Percentiles rank a stretch among this genome's conserved stretches.
Conservation (phyloP, 768 basidiomycete genomes). For the Epithele typhae region DNA sequence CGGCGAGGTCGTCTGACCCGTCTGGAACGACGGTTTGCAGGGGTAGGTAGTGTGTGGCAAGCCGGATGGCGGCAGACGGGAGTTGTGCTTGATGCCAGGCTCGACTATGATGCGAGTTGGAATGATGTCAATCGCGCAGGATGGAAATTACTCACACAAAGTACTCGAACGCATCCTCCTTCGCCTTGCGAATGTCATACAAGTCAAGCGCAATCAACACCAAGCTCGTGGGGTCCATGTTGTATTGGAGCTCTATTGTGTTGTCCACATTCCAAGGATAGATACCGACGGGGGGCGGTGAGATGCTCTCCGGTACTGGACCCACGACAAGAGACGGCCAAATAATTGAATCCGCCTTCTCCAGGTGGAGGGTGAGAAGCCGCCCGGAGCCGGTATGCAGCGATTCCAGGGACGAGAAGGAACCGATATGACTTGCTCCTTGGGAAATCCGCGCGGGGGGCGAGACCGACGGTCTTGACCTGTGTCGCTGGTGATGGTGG, state of each 20-base stretch:
- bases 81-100: conserved; percentile 78
- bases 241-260: conserved; percentile 56
- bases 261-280: conserved; percentile 44
- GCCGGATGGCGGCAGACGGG: conserved; percentile 73
- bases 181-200: conserved; percentile 70
- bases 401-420: conserved; percentile 75
- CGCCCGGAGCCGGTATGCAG: conserved; percentile 56
- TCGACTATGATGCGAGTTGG: conserved; percentile 41
- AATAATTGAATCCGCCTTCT: conserved; percentile 74
- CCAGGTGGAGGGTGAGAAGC: conserved; percentile 73
- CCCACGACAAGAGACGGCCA: conserved; percentile 83
- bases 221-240: conserved; percentile 84
- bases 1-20: conserved; percentile 1
- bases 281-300: conserved; percentile 41
- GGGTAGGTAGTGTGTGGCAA: conserved; percentile 71
- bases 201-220: conserved; percentile 67
- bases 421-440: conserved; percentile 55
- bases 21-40: conserved; percentile 35
- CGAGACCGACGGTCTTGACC: conserved; percentile 10
- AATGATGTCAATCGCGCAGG: background rate
- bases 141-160: conserved; percentile 53
- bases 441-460: conserved; percentile 9
- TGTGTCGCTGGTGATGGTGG: conserved; percentile 7
- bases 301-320: conserved; percentile 60
- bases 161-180: conserved; percentile 76